These are phyloP conservation scores for Conticribra weissflogii DNA, from an alignment of 108 stramenopile species.

Conservation along the genomic window DNA sequence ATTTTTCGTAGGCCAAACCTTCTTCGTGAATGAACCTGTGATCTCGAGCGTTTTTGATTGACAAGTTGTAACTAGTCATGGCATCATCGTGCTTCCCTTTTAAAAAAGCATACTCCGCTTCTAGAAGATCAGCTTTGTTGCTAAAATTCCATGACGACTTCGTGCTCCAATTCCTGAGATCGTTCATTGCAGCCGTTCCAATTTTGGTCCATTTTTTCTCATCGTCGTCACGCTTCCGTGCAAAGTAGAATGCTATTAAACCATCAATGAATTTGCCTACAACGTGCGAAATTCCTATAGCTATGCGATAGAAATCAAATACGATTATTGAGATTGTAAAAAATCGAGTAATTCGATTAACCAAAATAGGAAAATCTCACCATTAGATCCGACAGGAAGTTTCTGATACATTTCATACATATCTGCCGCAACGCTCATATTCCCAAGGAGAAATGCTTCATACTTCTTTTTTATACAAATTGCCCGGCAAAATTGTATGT, in stretches of 20 bases:
- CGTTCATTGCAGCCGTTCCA: conserved; percentile 14
- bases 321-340: background rate
- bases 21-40: conserved; percentile 56
- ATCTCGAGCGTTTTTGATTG: conserved; percentile 47
- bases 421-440: conserved; percentile 26
- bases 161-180: conserved; percentile 42
- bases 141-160: conserved; percentile 55
- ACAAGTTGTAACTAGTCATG: conserved; percentile 33
- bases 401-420: conserved; percentile 19
- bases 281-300: background rate
- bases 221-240: conserved; percentile 28
- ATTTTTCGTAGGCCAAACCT: conserved; percentile 55
- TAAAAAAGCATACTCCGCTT: conserved; percentile 53
- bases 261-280: conserved; percentile 51
- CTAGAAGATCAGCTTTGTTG: conserved; percentile 49
- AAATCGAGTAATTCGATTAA: background rate
- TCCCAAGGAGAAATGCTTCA: conserved; percentile 33
- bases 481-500: conserved; percentile 8
- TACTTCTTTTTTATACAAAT: conserved; percentile 23
- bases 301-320: background rate
- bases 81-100: conserved; percentile 43
- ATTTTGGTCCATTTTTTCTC: conserved; percentile 32
- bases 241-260: conserved; percentile 44
- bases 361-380: conserved; percentile 23
- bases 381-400: conserved; percentile 22